Evolutionary conservation across 768 basidiomycete genomes (phyloP), one percentile per base, ranked within the genome.

Genomic region (Thelephora ganbajun): DNA sequence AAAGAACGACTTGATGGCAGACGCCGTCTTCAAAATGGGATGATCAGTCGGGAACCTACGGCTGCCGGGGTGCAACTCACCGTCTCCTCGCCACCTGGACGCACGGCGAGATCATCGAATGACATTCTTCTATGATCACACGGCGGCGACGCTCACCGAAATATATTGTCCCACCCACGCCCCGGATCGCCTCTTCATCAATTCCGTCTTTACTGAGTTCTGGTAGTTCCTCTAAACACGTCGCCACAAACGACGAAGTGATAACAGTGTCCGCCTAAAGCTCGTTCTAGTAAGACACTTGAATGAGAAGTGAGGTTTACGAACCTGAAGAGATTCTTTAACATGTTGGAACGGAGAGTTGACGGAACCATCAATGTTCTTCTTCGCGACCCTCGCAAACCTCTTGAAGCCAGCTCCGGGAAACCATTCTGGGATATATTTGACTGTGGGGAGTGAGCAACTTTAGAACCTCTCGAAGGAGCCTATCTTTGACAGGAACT

Each of bases 171-270:
- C 18, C 39, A n/a, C 39, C 14, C 1, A 41, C 39, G 12, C 41
- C 16, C 41, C 60, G 59, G 51, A 44, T 23, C 50, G 70, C 57
- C 6, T 68, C 60, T 30, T 41, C 12, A 14, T 41, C 39, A 16
- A 16, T 14, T 48, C 52, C 46, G 30, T 60, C 61, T 35, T 61
- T 48, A 4, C 14, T 41, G 39, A 18, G 16, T 14, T 41, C 39
- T 9, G 22, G 22, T 22, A 9, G 39, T 41, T 41, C 39, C 37
- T 79, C 77, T 11, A 85, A 65, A 16, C 83, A 63, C 6, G 72
- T 77, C 1, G 68, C 68, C 6, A 22, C 22, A 4, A 41, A 7
- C 22, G 39, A 41, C 14, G 16, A 22, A 1, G 16, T 14, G 12
- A 11, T 7, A 16, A 41, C 9, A 2, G 18, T 7, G 16, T 41